Evolutionary conservation across 805 yeast genomes (phyloP).

Genomic region (Wickerhamomyces kurtzmanii): DNA sequence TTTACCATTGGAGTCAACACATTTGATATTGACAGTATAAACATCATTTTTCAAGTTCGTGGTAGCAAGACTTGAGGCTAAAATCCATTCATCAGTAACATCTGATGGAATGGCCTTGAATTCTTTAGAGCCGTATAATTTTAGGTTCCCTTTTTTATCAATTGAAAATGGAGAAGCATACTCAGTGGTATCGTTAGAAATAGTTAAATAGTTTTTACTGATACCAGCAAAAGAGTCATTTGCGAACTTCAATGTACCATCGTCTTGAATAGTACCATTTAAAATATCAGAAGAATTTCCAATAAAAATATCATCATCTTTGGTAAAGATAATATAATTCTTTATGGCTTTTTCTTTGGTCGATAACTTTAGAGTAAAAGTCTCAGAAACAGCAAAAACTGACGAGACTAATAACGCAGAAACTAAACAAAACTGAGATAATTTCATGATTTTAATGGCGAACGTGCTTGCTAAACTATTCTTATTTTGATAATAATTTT

Average conservation of each 20-base stretch:
- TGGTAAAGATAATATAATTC: neutral
- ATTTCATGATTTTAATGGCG: too few relatives aligned
- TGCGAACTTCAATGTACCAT: slow-evolving; percentile 1
- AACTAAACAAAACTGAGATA: too few relatives aligned
- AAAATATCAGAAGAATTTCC: neutral
- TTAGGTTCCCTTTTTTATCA: slow-evolving; percentile 1
- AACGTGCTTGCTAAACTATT: too few relatives aligned
- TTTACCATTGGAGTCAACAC: too few relatives aligned
- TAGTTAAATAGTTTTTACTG: slow-evolving; percentile 1
- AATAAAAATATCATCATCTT: neutral
- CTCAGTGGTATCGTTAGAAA: neutral
- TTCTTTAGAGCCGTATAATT: slow-evolving; percentile 1
- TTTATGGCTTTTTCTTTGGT: neutral
- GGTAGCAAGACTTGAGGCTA: slow-evolving; percentile 1
- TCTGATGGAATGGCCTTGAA: slow-evolving; percentile 4
- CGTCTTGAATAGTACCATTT: slow-evolving; percentile 1
- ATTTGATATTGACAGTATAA: slow-evolving; percentile 4
- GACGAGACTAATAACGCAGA: too few relatives aligned
- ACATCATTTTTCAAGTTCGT: neutral
- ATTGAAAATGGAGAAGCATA: slow-evolving; percentile 3
- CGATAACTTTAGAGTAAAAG: neutral
- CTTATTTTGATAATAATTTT: too few relatives aligned
- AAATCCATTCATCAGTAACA: slow-evolving; percentile 1
- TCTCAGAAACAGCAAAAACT: neutral
- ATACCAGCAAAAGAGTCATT: slow-evolving; percentile 1